Evolutionary conservation across 2,329 filamentous ascomycete genomes (phyloP), one percentile per base, ranked within the genome.

Genomic region (Trichoderma arundinaceum): DNA sequence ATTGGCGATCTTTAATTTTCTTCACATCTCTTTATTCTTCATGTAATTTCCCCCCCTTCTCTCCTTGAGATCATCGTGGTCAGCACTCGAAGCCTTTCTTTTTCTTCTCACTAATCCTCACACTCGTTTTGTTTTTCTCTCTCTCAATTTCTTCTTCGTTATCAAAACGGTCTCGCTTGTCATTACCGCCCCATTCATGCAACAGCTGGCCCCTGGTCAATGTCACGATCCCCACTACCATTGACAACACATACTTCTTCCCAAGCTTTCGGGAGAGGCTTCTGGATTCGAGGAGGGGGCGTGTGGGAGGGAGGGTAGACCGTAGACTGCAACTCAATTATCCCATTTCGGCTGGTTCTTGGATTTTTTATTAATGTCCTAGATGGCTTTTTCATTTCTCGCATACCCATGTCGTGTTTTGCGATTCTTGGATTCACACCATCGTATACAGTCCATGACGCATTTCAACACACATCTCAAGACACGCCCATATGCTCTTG

Each of bases 231-330:
- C 48, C 57, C 43, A 57, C 48, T 43, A 28, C 64, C 28, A 62
- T 62, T 63, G 59, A 59, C 58, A 63, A 64, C 65, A 58, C 59
- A 51, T 52, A 64, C 59, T 56, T 51, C 32, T 58, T 66, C 52
- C 65, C 65, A 64, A 38, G 53, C 65, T 44, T 64, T 64, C 65
- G 65, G 65, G 59, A 66, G 60, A 65, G 62, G 52, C 59, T 57
- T 41, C 52, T 52, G 43, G 35, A 58, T 22, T 28, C 13, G 59
- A 63, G 49, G 59, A 57, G 62, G 59, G 59, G 59, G 59, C 49
- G 59, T 63, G 59, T 22, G 32, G 59, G 59, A 46, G 48, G 38
- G 28, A 35, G 41, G 19, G 56, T 32, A 44, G 33, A 43, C 35
- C 28, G 39, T 41, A 43, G 39, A n/a, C 38, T 53, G 39, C n/a